phyloP scores from a whole-genome alignment of 208 protist genomes.

The Porcisia hertigi region DNA sequence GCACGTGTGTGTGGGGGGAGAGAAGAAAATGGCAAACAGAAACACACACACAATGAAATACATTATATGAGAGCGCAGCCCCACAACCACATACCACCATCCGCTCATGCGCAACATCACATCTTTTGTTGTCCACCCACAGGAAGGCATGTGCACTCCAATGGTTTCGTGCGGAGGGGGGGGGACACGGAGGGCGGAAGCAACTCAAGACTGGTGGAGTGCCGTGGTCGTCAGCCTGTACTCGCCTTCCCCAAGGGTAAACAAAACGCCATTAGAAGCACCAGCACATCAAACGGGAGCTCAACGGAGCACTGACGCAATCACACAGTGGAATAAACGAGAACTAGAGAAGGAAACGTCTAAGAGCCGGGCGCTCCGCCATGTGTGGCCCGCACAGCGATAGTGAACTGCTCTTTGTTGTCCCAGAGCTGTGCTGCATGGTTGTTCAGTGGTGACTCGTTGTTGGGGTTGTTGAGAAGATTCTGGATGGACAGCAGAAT shows the following conservation, averaged over 20 bases:
- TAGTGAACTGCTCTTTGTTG: conserved; percentile 67
- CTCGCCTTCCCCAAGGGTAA: not conserved
- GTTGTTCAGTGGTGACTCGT: conserved; percentile 94
- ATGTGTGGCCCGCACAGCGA: conserved; percentile 61
- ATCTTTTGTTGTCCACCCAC: too few relatives aligned
- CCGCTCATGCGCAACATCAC: not conserved
- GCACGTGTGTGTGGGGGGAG: too few relatives aligned
- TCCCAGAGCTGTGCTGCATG: conserved; percentile 93
- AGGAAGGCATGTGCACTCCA: not conserved
- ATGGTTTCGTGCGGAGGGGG: not conserved
- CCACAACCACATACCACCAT: too few relatives aligned
- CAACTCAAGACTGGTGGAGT: not conserved
- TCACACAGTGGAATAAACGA: not conserved
- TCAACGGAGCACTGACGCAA: not conserved
- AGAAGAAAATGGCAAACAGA: too few relatives aligned
- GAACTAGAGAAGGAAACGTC: not conserved
- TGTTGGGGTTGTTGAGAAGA: conserved; percentile 96
- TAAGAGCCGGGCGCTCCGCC: conserved; percentile 17
- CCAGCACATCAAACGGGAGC: not conserved
- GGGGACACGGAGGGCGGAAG: not conserved
- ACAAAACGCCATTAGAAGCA: not conserved
- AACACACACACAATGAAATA: too few relatives aligned
- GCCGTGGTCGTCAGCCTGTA: not conserved
- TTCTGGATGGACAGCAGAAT: conserved; percentile 96
- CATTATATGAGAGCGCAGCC: too few relatives aligned